Conservation (phyloP, 345 rosid species). For the Raphanus sativus region DNA sequence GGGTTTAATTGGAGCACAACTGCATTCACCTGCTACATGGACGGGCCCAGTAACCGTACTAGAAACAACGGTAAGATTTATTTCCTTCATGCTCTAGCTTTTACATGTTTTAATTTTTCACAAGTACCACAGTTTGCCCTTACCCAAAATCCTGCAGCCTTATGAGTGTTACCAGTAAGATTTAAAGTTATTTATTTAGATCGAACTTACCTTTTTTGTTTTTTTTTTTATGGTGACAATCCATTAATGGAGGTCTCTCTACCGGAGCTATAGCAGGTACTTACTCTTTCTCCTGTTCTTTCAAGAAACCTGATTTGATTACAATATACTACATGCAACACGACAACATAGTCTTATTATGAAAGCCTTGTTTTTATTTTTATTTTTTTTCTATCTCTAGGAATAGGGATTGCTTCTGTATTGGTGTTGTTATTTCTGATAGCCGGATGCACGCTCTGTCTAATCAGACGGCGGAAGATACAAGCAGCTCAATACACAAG, state of each 20-base stretch:
- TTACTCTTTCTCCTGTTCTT: not conserved
- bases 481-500: constrained; percentile 37
- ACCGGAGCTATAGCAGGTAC: not conserved
- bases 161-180: not conserved
- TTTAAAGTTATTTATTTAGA: not conserved
- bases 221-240: not conserved
- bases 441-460: constrained; percentile 18
- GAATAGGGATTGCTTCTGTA: constrained; percentile 37
- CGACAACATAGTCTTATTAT: not conserved
- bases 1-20: constrained; percentile 14
- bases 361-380: not conserved
- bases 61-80: not conserved
- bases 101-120: not conserved
- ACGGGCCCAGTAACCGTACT: not conserved
- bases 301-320: not conserved
- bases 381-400: constrained; percentile 39
- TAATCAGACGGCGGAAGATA: constrained; percentile 37
- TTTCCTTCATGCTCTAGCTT: not conserved
- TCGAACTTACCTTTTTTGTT: not conserved
- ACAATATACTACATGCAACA: not conserved
- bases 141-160: not conserved
- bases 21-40: constrained; percentile 31
- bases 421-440: constrained; percentile 10
- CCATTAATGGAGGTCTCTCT: not conserved
- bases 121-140: not conserved